These are phyloP conservation scores for Pseudocohnilembus persalinus DNA, from an alignment of 169 alveolate genomes.

Conservation along the genomic window DNA sequence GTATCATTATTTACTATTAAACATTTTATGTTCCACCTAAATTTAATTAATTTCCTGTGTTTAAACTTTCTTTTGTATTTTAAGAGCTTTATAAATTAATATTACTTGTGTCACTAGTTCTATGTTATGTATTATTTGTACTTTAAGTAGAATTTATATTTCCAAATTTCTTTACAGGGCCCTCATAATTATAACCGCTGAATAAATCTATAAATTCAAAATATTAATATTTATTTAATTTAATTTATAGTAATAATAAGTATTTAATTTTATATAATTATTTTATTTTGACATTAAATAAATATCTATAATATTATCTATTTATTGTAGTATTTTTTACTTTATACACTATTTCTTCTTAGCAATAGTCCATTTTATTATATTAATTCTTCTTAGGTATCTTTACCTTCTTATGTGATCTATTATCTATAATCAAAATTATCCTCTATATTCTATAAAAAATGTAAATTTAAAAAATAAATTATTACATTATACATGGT, in stretches of 20 bases:
- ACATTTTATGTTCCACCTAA: too few relatives aligned
- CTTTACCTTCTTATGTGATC: neutral
- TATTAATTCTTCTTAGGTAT: neutral
- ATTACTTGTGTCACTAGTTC: neutral
- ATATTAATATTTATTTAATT: too few relatives aligned
- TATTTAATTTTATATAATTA: too few relatives aligned
- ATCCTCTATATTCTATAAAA: neutral
- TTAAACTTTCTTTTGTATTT: too few relatives aligned
- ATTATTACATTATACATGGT: too few relatives aligned
- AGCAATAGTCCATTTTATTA: neutral
- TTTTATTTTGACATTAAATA: neutral
- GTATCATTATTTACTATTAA: too few relatives aligned
- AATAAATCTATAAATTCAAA: neutral
- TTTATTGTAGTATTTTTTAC: neutral
- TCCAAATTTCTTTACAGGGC: too few relatives aligned
- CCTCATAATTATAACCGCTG: neutral
- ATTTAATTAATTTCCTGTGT: too few relatives aligned
- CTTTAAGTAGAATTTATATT: neutral
- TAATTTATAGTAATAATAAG: too few relatives aligned
- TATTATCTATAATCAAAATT: neutral
- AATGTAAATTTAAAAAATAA: slow-evolving; percentile 21
- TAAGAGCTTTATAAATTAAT: too few relatives aligned
- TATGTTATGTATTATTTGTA: neutral
- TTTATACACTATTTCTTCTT: slow-evolving; percentile 1
- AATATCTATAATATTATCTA: neutral